Conservation (phyloP, 306 rosid genomes). For the Acacia acuminata region DNA sequence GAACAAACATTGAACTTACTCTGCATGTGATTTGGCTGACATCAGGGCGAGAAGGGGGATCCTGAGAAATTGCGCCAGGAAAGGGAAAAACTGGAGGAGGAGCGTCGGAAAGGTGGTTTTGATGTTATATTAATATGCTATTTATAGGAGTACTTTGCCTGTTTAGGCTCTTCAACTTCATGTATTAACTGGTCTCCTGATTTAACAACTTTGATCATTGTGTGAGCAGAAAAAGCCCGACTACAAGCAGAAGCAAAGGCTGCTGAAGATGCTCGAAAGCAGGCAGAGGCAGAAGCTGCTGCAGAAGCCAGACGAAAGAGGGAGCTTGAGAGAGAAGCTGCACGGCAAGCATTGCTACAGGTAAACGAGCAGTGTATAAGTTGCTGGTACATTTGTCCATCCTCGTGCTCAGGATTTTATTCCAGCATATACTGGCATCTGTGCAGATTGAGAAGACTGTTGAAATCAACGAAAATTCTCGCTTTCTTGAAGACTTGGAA, state of each 20-base stretch:
- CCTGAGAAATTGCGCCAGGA: constrained; percentile 74
- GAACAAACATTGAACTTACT: neutral
- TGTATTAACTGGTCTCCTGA: constrained; percentile 4
- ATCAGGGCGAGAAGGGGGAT: constrained; percentile 80
- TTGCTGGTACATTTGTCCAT: constrained; percentile 11
- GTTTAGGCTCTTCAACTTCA: constrained; percentile 6
- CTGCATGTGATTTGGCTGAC: constrained; percentile 34
- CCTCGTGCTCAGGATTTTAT: constrained; percentile 29
- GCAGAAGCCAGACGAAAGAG: constrained; percentile 80
- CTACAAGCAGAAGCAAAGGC: constrained; percentile 87
- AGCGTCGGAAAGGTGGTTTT: constrained; percentile 61
- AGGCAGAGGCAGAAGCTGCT: constrained; percentile 74
- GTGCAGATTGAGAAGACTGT: constrained; percentile 85
- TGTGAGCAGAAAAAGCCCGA: constrained; percentile 71
- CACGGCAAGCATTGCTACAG: constrained; percentile 77
- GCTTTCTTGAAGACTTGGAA: constrained; percentile 76
- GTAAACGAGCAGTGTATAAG: constrained; percentile 39
- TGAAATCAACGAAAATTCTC: constrained; percentile 78
- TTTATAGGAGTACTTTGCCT: neutral
- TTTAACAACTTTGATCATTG: neutral
- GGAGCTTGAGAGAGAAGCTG: constrained; percentile 90
- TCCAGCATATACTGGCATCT: constrained; percentile 31
- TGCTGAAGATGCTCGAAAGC: constrained; percentile 77
- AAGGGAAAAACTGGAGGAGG: constrained; percentile 75
- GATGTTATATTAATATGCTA: neutral